Conservation (phyloP, 352 stramenopile species). For the Pythium myriotylum region DNA sequence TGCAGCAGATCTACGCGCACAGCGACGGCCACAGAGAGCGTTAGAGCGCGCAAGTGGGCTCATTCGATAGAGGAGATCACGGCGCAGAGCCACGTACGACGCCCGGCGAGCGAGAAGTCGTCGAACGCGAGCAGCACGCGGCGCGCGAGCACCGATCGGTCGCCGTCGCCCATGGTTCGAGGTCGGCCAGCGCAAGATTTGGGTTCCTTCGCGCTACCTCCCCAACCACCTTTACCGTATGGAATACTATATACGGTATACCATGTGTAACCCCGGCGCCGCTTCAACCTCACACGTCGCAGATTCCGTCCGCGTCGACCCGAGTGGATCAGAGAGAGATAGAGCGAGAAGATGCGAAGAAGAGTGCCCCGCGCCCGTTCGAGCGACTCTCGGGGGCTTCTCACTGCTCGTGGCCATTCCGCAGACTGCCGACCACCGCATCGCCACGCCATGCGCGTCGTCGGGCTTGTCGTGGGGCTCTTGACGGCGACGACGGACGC, state of each 20-base stretch:
- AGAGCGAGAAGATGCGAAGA: not conserved
- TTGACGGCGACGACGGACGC: not conserved
- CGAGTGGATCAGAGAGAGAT: no score
- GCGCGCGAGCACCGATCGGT: constrained; percentile 6
- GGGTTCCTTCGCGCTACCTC: constrained; percentile 15
- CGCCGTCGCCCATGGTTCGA: not conserved
- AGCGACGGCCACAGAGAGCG: not conserved
- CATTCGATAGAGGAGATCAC: not conserved
- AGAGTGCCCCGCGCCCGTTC: not conserved
- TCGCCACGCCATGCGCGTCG: no score
- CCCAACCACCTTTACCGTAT: constrained; percentile 4
- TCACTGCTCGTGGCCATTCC: not conserved
- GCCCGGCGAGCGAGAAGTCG: constrained; percentile 66
- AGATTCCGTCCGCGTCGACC: constrained; percentile 4
- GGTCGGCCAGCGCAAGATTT: constrained; percentile 9
- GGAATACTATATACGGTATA: no score
- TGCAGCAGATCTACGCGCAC: constrained; percentile 3
- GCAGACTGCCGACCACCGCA: no score
- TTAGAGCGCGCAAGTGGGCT: not conserved
- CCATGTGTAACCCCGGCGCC: no score
- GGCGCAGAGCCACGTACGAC: constrained; percentile 36
- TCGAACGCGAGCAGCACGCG: constrained; percentile 68
- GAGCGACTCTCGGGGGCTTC: not conserved
- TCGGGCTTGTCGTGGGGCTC: not conserved
- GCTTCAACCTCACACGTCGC: constrained; percentile 20